phyloP scores from a whole-genome alignment of 768 basidiomycete genomes.

The Boletus reticulatus region DNA sequence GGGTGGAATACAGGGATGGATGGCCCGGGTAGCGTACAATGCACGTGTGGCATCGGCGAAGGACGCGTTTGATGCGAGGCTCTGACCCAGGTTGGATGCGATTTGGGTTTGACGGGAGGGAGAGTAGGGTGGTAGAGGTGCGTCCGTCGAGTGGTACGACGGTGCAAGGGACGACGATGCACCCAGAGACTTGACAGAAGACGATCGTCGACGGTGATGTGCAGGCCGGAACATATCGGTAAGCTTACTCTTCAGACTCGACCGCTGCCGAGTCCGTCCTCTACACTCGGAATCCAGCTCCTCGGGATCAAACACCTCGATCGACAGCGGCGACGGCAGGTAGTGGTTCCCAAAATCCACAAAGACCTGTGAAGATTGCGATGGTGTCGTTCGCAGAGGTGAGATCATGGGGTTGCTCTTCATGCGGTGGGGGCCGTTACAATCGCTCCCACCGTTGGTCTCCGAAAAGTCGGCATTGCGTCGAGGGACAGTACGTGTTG shows the following conservation, averaged over 20 bases:
- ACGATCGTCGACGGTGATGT: conserved; percentile 34
- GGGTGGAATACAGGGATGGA: conserved; percentile 69
- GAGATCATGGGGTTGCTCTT: conserved; percentile 51
- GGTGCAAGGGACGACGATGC: neutral
- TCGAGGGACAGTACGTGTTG: too few species aligned
- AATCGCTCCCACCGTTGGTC: conserved; percentile 12
- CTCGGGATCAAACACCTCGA: conserved; percentile 21
- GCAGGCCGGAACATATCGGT: conserved; percentile 30
- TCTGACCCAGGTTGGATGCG: conserved; percentile 7
- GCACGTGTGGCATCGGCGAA: conserved; percentile 35
- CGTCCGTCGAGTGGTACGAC: neutral
- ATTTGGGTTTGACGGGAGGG: conserved; percentile 19
- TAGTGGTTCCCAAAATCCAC: conserved; percentile 23
- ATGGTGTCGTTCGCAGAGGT: conserved; percentile 19
- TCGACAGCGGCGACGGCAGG: conserved; percentile 24
- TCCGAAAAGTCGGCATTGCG: conserved; percentile 23
- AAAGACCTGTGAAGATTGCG: conserved; percentile 27
- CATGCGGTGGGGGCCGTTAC: conserved; percentile 34
- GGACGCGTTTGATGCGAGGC: conserved; percentile 19
- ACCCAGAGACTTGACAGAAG: conserved; percentile 22
- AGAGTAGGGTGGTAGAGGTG: conserved; percentile 15
- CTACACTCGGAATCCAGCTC: conserved; percentile 25
- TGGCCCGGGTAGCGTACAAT: conserved; percentile 64
- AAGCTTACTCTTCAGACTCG: conserved; percentile 33
- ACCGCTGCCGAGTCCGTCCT: conserved; percentile 27